Evolutionary conservation across 768 basidiomycete genomes (phyloP), one percentile per base, ranked within the genome.

Genomic region (Tulasnella calospora): DNA sequence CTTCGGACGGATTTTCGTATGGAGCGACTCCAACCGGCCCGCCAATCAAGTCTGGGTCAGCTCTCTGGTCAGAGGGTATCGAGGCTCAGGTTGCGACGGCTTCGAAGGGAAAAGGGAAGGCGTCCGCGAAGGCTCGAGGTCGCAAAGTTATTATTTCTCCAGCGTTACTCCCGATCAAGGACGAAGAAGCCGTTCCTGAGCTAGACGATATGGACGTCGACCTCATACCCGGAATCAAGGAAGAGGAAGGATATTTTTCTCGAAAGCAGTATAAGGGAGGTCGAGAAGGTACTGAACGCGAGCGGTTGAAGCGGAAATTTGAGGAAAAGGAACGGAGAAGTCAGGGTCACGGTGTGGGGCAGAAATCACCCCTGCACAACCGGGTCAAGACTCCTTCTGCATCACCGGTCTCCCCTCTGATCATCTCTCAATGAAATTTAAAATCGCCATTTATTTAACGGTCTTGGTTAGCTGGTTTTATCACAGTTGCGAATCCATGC

Each of bases 1-100:
- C 47, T 23, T 78, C 77, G 41, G 78, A 78, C 55, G 78, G 78
- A 30, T 78, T 78, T 47, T 78, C 78, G 30, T 78, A 78, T 23
- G 78, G 78, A 19, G 78, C 72, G 47, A 78, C 57, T 15, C 72
- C 72, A 35, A 35, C 44, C 2, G 61, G 51, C 27, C 57, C 75
- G 13, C 51, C 38, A 23, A n/a, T 40, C 40, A 47, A 57, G 47
- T 67, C 61, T 33, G 61, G 61, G 36, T 23, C 67, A 17, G 36
- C 78, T 33, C 78, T 74, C 27, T 74, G 71, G 78, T 78, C 78
- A 12, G 76, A 77, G 12, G 67, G 35, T 12, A 40, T 51, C 61
- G 61, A 67, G 27, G 30, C 61, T 67, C 27, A 5, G 30, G n/a
- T 33, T 27, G 7, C 61, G 33, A 17, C 33, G 27, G 13, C 61